Conservation (phyloP, 108 stramenopile species). For the Skeletonema costatum region DNA sequence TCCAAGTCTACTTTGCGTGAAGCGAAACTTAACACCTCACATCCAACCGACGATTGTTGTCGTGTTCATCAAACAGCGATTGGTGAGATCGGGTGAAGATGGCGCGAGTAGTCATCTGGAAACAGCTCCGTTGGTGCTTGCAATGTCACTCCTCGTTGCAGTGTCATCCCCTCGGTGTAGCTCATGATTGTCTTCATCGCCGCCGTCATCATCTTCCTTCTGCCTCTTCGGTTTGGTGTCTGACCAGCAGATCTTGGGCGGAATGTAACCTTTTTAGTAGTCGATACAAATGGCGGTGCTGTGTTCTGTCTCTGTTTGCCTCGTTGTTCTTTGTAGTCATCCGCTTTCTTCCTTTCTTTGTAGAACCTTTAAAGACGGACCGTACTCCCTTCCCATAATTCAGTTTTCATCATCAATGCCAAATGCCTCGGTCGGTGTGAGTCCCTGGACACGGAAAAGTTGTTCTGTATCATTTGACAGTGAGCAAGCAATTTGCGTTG, state of each 20-base stretch:
- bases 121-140: neutral
- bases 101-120: neutral
- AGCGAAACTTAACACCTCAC: no score
- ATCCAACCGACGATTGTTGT: no score
- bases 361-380: neutral
- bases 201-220: neutral
- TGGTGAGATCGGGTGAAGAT: no score
- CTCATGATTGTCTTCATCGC: neutral
- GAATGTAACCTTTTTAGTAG: no score
- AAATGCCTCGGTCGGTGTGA: no score
- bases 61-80: no score
- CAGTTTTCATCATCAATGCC: no score
- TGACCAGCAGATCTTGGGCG: neutral
- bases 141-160: neutral
- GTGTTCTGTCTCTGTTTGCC: neutral
- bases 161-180: neutral
- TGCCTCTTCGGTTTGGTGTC: neutral
- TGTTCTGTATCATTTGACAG: no score
- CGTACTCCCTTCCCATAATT: neutral
- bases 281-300: no score
- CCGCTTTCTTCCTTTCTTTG: neutral
- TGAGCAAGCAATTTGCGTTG: no score
- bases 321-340: neutral
- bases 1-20: no score
- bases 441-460: no score